These are phyloP conservation scores for Gloeostereum incarnatum DNA, from an alignment of 768 basidiomycete species.

Conservation along the genomic window DNA sequence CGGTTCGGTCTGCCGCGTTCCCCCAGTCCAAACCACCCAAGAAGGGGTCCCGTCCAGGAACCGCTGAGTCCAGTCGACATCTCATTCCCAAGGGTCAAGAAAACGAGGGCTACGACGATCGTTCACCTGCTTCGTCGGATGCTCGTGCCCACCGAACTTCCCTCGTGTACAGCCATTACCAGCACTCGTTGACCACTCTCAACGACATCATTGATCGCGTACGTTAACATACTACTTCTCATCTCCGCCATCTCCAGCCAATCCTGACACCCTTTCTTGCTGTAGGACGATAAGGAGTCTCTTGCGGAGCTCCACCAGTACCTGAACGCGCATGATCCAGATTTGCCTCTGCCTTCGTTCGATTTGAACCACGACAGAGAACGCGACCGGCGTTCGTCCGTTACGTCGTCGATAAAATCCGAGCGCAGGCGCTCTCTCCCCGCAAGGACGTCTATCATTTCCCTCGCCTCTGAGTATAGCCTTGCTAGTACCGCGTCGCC, in stretches of 20 bases:
- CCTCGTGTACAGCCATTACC: slow-evolving; percentile 64
- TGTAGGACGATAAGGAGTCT: slow-evolving; percentile 67
- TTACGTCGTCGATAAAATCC: slow-evolving; percentile 33
- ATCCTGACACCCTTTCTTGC: slow-evolving; percentile 2
- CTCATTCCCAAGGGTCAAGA: slow-evolving; percentile 30
- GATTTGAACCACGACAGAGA: slow-evolving; percentile 15
- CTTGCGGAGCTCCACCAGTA: slow-evolving; percentile 69
- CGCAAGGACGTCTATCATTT: slow-evolving; percentile 48
- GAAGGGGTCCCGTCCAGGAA: slow-evolving; percentile 39
- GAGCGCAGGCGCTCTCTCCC: slow-evolving; percentile 70
- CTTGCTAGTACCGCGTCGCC: no score
- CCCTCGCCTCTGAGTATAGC: slow-evolving; percentile 45
- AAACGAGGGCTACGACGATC: slow-evolving; percentile 6
- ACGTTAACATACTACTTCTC: slow-evolving; percentile 16
- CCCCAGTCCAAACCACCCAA: no score
- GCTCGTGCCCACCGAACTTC: slow-evolving; percentile 20
- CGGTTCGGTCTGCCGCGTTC: no score
- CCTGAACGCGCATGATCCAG: slow-evolving; percentile 28
- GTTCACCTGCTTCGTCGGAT: slow-evolving; percentile 4
- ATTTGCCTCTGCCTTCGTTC: slow-evolving; percentile 15
- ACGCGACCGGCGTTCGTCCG: slow-evolving; percentile 17
- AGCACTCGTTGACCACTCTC: slow-evolving; percentile 75
- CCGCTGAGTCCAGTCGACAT: slow-evolving; percentile 52
- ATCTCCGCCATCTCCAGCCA: slow-evolving; percentile 3
- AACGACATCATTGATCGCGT: slow-evolving; percentile 75